These are phyloP conservation scores for Dacryopinax primogenitus DNA, from an alignment of 768 basidiomycete genomes.

Conservation along the genomic window DNA sequence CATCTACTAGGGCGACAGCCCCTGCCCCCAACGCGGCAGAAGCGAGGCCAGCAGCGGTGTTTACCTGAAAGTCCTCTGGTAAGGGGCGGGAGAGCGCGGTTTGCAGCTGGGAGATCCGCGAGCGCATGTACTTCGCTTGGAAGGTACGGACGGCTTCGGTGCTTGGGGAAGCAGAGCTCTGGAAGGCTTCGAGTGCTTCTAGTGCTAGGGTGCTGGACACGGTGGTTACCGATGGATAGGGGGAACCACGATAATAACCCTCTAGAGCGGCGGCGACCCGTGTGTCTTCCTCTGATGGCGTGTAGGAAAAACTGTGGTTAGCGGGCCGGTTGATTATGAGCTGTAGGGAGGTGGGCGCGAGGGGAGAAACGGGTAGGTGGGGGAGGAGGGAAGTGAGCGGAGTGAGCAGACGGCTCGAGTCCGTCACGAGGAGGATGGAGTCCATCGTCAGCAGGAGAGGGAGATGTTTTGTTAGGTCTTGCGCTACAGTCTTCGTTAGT, in stretches of 20 bases:
- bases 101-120: conserved; percentile 1
- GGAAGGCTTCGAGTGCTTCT: neutral
- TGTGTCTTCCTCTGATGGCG: neutral
- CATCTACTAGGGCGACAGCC: neutral
- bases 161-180: neutral
- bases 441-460: neutral
- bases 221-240: neutral
- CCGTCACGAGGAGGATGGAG: neutral
- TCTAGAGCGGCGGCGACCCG: neutral
- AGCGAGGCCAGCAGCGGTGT: neutral
- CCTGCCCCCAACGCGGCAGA: neutral
- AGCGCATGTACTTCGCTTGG: neutral
- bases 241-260: neutral
- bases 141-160: neutral
- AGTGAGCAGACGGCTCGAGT: neutral
- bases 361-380: neutral
- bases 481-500: neutral
- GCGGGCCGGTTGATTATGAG: neutral
- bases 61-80: neutral
- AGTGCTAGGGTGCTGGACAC: neutral
- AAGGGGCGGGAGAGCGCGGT: neutral
- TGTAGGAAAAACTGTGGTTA: conserved; percentile 1
- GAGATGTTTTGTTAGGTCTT: neutral
- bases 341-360: conserved; percentile 6
- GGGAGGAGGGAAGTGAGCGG: neutral